These are phyloP conservation scores for Cylindrodendrum hubeiense DNA, from an alignment of 2,329 filamentous ascomycete species.

Conservation along the genomic window DNA sequence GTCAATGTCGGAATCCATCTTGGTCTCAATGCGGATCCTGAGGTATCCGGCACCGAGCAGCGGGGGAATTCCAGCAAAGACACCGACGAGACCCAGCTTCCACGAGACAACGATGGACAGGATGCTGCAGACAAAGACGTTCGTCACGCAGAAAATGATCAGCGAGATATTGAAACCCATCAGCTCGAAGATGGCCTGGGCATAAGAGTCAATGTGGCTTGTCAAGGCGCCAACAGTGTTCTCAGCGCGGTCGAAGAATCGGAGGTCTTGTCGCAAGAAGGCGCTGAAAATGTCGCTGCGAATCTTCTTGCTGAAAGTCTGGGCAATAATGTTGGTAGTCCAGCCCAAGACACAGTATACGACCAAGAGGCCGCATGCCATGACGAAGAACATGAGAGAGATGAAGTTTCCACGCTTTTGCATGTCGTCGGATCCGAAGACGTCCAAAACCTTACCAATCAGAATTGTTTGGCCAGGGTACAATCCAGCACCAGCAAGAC, in stretches of 20 bases:
- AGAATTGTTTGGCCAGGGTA: slow-evolving; percentile 58
- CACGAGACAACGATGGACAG: slow-evolving; percentile 58
- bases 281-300: slow-evolving; percentile 39
- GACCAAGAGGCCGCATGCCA: slow-evolving; percentile 57
- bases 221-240: slow-evolving; percentile 52
- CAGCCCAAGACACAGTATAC: slow-evolving; percentile 56
- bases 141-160: slow-evolving; percentile 50
- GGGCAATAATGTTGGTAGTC: slow-evolving; percentile 45
- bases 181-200: slow-evolving; percentile 53
- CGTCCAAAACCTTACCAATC: slow-evolving; percentile 53
- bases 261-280: slow-evolving; percentile 52
- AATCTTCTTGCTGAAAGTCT: slow-evolving; percentile 46
- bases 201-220: slow-evolving; percentile 49
- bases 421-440: slow-evolving; percentile 52
- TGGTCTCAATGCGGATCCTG: slow-evolving; percentile 53
- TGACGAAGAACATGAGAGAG: slow-evolving; percentile 65
- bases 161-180: slow-evolving; percentile 55
- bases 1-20: slow-evolving; percentile 50
- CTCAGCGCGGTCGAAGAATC: slow-evolving; percentile 54
- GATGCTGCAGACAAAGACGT: slow-evolving; percentile 51
- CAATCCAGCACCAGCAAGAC: slow-evolving; percentile 39
- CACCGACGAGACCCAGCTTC: slow-evolving; percentile 61
- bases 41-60: slow-evolving; percentile 49
- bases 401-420: slow-evolving; percentile 60
- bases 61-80: slow-evolving; percentile 54